Evolutionary conservation across 139 green algal species (phyloP), one percentile per base, ranked within the genome.

Genomic region (Auxenochlorella protothecoides): DNA sequence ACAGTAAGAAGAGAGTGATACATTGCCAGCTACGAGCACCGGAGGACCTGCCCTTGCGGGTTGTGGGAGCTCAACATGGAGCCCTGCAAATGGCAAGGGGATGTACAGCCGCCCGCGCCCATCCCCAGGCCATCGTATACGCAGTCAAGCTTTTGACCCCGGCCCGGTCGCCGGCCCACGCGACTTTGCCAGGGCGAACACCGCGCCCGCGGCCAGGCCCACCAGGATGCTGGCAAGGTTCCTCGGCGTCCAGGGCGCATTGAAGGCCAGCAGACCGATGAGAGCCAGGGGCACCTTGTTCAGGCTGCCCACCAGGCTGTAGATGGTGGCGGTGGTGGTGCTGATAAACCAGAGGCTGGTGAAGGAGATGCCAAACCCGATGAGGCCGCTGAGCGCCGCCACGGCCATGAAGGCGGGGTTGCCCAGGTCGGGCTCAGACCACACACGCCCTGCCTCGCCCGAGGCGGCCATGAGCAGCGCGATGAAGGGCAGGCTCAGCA

Each of bases 271-370:
- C 27, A 97, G 83, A 57, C 92, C 92, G 3, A 96, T 76, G 4
- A 97, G 14, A 0, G 93, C 89, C 5, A 96, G 79, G 2, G 93
- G 93, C 61, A 97, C 90, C 15, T 78, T 77, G 53, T 77, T 77
- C 7, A 79, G 74, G 3, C 85, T 89, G 16, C 92, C 92, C 6
- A 97, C 88, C 11, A 98, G 74, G 59, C 70, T 85, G 84, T 96
- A 96, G 9, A 90, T 93, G 15, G 90, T 97, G n/a, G 92, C 87
- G 4, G 91, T 96, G 5, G 91, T 97, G 62, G 89, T 79, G n/a
- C 82, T 85, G 57, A 97, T 79, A 80, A 94, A 97, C 92, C 92
- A 97, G 5, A 97, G 76, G 3, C 83, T 87, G 53, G 76, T 83
- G 80, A 97, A 97, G 65, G 66, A 74, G 66, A 96, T 91, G 56